Percentiles rank a stretch among this genome's conserved stretches.
Evolutionary conservation across 768 basidiomycete genomes (phyloP).

Genomic region (Xanthoconium purpureum): DNA sequence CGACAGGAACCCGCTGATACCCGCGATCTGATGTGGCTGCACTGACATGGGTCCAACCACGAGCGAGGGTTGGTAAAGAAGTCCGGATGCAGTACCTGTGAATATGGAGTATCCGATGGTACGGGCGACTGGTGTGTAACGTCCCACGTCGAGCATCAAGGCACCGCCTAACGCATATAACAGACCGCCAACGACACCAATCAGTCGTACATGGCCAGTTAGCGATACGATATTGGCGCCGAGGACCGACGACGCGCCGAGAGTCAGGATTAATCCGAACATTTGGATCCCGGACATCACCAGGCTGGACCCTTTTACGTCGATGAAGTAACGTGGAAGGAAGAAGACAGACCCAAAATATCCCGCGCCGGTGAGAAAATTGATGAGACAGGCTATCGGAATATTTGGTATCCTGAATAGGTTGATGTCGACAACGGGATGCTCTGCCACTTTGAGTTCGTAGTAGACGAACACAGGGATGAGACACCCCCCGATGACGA

Average conservation of each 20-base stretch:
- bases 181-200: conserved; percentile 30
- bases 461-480: conserved; percentile 35
- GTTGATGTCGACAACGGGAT: conserved; percentile 34
- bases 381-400: conserved; percentile 35
- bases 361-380: conserved; percentile 37
- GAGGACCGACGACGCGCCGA: conserved; percentile 34
- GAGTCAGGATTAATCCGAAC: conserved; percentile 33
- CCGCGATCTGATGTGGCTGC: conserved; percentile 32
- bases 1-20: conserved; percentile 36
- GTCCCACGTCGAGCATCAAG: conserved; percentile 33
- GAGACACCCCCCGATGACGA: conserved; percentile 30
- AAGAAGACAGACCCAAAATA: conserved; percentile 39
- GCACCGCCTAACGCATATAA: conserved; percentile 34
- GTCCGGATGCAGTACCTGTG: conserved; percentile 31
- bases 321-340: conserved; percentile 39
- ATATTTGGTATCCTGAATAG: conserved; percentile 35
- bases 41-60: conserved; percentile 37
- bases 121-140: conserved; percentile 25
- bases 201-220: conserved; percentile 31
- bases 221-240: conserved; percentile 34
- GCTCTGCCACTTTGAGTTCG: conserved; percentile 32
- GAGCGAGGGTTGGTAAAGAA: conserved; percentile 35
- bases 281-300: conserved; percentile 35
- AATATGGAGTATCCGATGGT: conserved; percentile 33
- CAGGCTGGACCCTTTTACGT: conserved; percentile 33